phyloP scores from a whole-genome alignment of 768 basidiomycete genomes.

The Fibroporia radiculosa region DNA sequence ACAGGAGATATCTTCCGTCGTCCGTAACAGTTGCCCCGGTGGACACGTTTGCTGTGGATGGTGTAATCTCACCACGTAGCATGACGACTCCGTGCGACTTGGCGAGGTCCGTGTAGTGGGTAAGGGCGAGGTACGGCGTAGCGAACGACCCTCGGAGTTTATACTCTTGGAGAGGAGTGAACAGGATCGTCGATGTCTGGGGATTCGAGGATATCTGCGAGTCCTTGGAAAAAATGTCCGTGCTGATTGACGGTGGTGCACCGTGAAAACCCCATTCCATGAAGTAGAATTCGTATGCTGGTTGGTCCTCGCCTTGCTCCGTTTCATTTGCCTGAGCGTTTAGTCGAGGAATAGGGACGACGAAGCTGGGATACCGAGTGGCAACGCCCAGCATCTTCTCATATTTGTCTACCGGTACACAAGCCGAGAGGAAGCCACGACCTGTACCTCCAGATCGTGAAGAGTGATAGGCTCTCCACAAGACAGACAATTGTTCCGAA shows the following conservation, averaged over 20 bases:
- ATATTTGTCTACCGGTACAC: conserved; percentile 69
- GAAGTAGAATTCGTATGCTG: conserved; percentile 73
- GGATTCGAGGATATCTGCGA: conserved; percentile 34
- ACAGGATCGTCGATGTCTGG: conserved; percentile 68
- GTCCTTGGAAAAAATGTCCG: conserved; percentile 39
- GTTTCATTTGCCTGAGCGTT: conserved; percentile 21
- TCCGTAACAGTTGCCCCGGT: conserved; percentile 23
- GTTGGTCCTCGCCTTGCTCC: conserved; percentile 26
- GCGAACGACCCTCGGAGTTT: conserved; percentile 78
- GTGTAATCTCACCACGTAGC: conserved; percentile 86
- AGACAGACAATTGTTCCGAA: conserved; percentile 60
- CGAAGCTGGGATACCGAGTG: conserved; percentile 65
- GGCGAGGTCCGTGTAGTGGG: conserved; percentile 86
- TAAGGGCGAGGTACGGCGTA: conserved; percentile 85
- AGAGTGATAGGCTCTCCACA: conserved; percentile 89
- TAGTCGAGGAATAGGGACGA: conserved; percentile 70
- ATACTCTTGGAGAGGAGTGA: conserved; percentile 92
- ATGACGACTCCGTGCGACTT: conserved; percentile 76
- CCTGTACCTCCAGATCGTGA: conserved; percentile 75
- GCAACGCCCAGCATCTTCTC: conserved; percentile 57
- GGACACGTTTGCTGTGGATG: conserved; percentile 43
- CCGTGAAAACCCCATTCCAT: conserved; percentile 88
- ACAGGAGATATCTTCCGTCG: conserved; percentile 50
- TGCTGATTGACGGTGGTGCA: conserved; percentile 42
- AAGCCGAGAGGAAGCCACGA: conserved; percentile 79